These are phyloP conservation scores for Chenopodium berlandieri DNA, from an alignment of 148 eudicot genomes.

Conservation along the genomic window DNA sequence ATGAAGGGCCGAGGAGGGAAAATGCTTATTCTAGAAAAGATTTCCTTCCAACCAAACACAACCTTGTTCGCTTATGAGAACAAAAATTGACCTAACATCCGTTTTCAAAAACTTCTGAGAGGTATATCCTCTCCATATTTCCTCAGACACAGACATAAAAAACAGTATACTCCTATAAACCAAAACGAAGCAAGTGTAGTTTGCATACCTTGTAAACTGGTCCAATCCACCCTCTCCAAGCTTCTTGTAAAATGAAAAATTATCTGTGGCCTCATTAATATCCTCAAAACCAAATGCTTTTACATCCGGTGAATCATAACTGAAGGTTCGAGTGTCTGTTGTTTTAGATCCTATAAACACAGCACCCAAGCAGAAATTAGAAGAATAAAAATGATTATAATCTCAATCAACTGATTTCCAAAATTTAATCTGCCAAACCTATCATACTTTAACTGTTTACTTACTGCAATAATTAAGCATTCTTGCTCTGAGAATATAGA, in stretches of 20 bases:
- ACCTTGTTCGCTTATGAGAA: too few species aligned
- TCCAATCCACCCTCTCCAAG: slow-evolving; percentile 54
- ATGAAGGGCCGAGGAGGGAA: not conserved
- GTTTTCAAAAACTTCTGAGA: too few species aligned
- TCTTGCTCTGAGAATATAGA: slow-evolving; percentile 15
- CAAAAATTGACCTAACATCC: not conserved
- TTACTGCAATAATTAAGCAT: slow-evolving; percentile 23
- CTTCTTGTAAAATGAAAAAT: slow-evolving; percentile 32
- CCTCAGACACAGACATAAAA: not conserved
- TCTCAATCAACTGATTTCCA: not conserved
- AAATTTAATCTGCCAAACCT: not conserved
- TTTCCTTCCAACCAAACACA: not conserved
- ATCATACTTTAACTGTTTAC: not conserved
- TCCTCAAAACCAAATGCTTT: slow-evolving; percentile 29
- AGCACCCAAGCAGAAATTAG: not conserved
- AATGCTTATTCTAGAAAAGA: not conserved
- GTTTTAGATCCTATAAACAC: not conserved
- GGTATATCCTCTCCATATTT: not conserved
- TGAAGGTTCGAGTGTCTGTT: not conserved
- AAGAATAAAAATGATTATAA: not conserved
- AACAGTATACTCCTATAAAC: not conserved
- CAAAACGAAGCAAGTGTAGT: not conserved
- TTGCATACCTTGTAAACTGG: slow-evolving; percentile 43
- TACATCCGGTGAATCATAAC: slow-evolving; percentile 20
- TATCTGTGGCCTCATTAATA: slow-evolving; percentile 34